Evolutionary conservation across 164 flowering plant genomes (phyloP).

Genomic region (Berberis thunbergii): DNA sequence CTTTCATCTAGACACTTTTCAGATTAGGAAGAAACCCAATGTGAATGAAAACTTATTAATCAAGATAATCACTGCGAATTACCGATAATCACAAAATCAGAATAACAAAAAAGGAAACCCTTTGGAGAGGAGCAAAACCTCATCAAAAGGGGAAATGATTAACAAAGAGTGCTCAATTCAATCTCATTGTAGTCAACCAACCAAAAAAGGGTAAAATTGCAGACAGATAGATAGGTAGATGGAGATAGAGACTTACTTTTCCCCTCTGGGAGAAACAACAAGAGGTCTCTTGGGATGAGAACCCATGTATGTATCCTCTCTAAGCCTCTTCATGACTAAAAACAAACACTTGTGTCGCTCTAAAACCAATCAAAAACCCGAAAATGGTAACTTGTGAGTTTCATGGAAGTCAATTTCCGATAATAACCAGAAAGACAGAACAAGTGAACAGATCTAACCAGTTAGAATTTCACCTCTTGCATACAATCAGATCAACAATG

Average conservation of each 20-base stretch:
- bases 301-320: conserved; percentile 50
- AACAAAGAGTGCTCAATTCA: not conserved
- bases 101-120: no score
- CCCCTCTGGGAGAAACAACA: conserved; percentile 40
- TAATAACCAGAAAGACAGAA: not conserved
- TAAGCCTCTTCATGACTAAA: conserved; percentile 64
- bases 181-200: conserved; percentile 23
- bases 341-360: conserved; percentile 5
- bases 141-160: not conserved
- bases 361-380: not conserved
- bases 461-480: conserved; percentile 4
- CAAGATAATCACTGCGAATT: no score
- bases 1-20: no score
- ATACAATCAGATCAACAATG: conserved; percentile 20
- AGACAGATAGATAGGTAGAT: conserved; percentile 37
- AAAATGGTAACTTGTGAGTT: not conserved
- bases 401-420: not conserved
- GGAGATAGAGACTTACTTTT: conserved; percentile 38
- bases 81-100: no score
- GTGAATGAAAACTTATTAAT: no score
- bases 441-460: conserved; percentile 11
- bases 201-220: conserved; percentile 27
- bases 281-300: conserved; percentile 56
- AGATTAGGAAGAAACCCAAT: no score
- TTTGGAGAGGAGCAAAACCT: not conserved